Conservation (phyloP, 129 eudicot species). For the Flaveria bidentis region DNA sequence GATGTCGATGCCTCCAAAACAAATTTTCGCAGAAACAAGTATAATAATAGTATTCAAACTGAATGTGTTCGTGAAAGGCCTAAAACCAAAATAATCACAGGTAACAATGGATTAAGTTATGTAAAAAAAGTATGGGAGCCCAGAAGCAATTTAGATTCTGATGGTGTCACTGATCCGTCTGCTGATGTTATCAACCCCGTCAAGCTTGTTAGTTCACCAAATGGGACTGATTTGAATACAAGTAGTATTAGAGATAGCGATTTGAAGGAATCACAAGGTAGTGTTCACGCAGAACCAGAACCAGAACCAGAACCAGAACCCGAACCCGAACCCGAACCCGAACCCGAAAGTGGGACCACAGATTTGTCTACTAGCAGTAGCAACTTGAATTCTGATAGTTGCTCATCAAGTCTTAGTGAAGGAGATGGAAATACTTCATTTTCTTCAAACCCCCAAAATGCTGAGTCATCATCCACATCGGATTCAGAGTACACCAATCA, state of each 20-base stretch:
- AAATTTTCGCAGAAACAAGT: slow-evolving; percentile 52
- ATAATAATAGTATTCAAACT: slow-evolving; percentile 34
- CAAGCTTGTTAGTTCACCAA: slow-evolving; percentile 33
- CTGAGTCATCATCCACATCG: slow-evolving; percentile 69
- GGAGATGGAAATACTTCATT: slow-evolving; percentile 71
- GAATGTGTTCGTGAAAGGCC: slow-evolving; percentile 54
- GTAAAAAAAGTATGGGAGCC: slow-evolving; percentile 95
- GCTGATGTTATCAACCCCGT: slow-evolving; percentile 36
- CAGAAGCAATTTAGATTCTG: slow-evolving; percentile 59
- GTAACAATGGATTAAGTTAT: slow-evolving; percentile 45
- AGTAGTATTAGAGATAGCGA: slow-evolving; percentile 26
- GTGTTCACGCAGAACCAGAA: slow-evolving; percentile 14
- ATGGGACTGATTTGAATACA: not conserved
- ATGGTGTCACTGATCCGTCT: slow-evolving; percentile 52
- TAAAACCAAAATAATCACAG: slow-evolving; percentile 48
- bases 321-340: slow-evolving; percentile 15
- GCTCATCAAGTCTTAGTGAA: slow-evolving; percentile 89
- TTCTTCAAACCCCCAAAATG: slow-evolving; percentile 58
- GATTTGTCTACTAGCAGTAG: slow-evolving; percentile 46
- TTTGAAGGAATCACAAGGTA: slow-evolving; percentile 35
- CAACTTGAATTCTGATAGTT: slow-evolving; percentile 72
- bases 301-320: slow-evolving; percentile 27
- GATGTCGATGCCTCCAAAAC: slow-evolving; percentile 57
- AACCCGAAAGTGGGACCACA: slow-evolving; percentile 43
- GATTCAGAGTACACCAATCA: slow-evolving; percentile 75